Base-by-base conservation (phyloP, 1,284 basidiomycete species). In the Leccinum angustisporum region DNA sequence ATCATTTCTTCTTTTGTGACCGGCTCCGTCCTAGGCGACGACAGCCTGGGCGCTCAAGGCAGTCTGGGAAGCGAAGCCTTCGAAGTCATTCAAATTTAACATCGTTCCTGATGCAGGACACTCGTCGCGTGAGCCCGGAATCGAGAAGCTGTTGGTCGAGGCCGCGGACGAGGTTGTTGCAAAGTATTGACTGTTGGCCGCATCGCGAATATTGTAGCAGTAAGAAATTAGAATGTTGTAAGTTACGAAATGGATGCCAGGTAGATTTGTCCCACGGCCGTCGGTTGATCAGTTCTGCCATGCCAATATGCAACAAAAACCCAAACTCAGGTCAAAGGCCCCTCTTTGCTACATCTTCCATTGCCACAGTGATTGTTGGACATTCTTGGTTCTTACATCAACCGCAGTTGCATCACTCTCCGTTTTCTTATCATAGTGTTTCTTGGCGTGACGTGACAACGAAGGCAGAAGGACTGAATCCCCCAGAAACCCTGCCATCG, bases 31-130 rank as follows among this genome's bases (percentile, higher is more conserved):
- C 27, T 66, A 91, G 88, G 82, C 86, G n/a, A 91, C 86, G 8
- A 92, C 91, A 3, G 92, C 93, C 10, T 89, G 84, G 72, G 85
- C 81, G 7, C 79, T 95, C 57, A 92, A 94, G 81, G 90, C 90
- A 78, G 86, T 80, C 4, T 95, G 91, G 86, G 92, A 94, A 3
- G 91, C 95, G 70, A 79, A 87, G 18, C 84, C 85, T n/a, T 59
- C 46, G 21, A 40, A 3, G 25, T 69, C 62, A 4, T 68, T 75
- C 63, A 66, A 54, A 54, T 74, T 95, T 18, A 81, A 87, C 67
- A 84, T 97, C 53, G 88, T 97, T 18, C 87, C 91, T n/a, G 93
- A 96, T 75, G 95, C 95, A 5, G 95, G 95, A 0, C 95, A 98
- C 75, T 94, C 91, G 21, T 85, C 93, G 21, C 86, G 88, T 54